A percentile compares a stretch with the other conserved stretches of the same genome.
Evolutionary conservation across 2,329 filamentous ascomycete species (phyloP).

Genomic region (Aureobasidium sp.): DNA sequence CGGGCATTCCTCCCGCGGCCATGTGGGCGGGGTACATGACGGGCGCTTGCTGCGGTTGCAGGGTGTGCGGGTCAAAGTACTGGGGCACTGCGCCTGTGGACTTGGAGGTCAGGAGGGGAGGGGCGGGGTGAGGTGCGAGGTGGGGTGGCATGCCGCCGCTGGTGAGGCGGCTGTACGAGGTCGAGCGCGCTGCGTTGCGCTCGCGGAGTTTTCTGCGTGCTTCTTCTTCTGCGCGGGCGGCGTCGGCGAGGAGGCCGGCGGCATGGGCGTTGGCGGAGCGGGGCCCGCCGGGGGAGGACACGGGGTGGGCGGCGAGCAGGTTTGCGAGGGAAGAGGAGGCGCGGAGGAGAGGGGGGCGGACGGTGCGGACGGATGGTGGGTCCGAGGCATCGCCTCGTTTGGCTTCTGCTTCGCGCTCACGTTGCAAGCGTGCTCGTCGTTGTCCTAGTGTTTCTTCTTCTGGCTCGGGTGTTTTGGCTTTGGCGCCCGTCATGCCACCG

Average conservation of each 20-base stretch:
- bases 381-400: constrained; percentile 11
- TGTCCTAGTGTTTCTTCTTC: constrained; percentile 75
- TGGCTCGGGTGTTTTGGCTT: constrained; percentile 26
- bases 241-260: constrained; percentile 2
- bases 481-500: constrained; percentile 47
- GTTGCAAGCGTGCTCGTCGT: constrained; percentile 63
- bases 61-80: not conserved
- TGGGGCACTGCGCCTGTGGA: not conserved
- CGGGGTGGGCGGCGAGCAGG: constrained; percentile 49
- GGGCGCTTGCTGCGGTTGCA: not conserved
- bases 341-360: constrained; percentile 33
- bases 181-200: not conserved
- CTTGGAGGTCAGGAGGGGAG: not conserved
- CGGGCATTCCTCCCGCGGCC: not conserved
- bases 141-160: not conserved
- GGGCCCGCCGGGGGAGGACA: constrained; percentile 14
- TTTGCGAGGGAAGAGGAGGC: constrained; percentile 51
- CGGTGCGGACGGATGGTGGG: constrained; percentile 20
- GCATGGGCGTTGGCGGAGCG: constrained; percentile 26
- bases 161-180: not conserved
- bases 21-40: not conserved
- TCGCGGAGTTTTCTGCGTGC: not conserved
- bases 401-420: constrained; percentile 46
- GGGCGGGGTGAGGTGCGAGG: not conserved
- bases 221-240: not conserved